Base-by-base conservation (phyloP, 768 basidiomycete genomes). In the Suillus paluster region DNA sequence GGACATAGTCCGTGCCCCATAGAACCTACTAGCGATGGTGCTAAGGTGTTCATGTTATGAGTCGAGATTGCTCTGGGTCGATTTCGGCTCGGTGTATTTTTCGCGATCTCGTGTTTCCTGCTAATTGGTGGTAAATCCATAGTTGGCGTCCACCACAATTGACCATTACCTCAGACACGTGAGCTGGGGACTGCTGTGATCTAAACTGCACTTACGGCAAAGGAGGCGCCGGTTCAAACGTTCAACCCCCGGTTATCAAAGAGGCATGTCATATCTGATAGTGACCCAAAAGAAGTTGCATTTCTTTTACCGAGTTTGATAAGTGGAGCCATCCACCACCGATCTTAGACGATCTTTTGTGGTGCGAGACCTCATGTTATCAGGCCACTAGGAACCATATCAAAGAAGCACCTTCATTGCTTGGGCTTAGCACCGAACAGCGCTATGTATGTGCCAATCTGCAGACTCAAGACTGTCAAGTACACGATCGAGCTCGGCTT, bases 321-420 rank as follows among this genome's bases (percentile, higher is more conserved):
- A 39, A 39, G 45, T 14, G 21, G 21, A 45, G 23, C 17, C 36
- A 15, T 38, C 10, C 33, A 25, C 23, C 36, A 25, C 9, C 30
- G 11, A 54, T n/a, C n/a, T n/a, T n/a, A n/a, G n/a, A n/a, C n/a
- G n/a, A n/a, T 55, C 23, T 55, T 45, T 54, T 34, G 17, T 39
- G 25, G 14, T 36, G 15, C 17, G 23, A 4, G 7, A 11, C 54
- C 54, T 55, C 54, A 27, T 55, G 54, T 25, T 55, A 27, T 39
- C 54, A 27, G 54, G 54, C 54, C 54, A 4, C 39, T 34, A 55
- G 54, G 54, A 25, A 55, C 54, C 38, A 55, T 7, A 39, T 55
- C 17, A 55, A 38, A 25, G 38, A 39, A 55, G 54, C 17, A 12
- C 23, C 23, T 55, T 55, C 21, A 55, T 55, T 27, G 4, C 10